Evolutionary conservation across 305 asterid species (phyloP), one percentile per base, ranked within the genome.

Genomic region (Solanum hybrid): DNA sequence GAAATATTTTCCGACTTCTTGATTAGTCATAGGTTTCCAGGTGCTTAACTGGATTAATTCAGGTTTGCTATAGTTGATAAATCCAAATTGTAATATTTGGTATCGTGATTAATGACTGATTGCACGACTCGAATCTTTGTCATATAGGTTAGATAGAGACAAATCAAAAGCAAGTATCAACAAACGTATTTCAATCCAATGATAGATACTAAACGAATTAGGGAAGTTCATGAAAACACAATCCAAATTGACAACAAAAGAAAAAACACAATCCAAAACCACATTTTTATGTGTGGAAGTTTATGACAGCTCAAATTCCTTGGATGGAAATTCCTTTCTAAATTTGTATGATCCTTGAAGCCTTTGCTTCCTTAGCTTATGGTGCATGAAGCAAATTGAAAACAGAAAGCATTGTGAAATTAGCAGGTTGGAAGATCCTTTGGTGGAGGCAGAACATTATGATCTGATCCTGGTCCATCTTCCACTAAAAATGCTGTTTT

Each of bases 401-500:
- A 17, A 27, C 20, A 45, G 6, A 31, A 45, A 10, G 88, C 29
- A 11, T 10, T 17, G 75, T 29, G 27, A 83, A 20, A 24, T 57
- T 37, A 90, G 90, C 93, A 89, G 10, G 22, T 20, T 38, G 91
- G 92, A 31, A 92, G 90, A 88, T 92, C 91, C 45, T 91, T 89
- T 1, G 92, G 92, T 17, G 90, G 90, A 78, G 90, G 91, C 78
- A 89, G 85, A 86, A 91, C n/a, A 70, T 82, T 89, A 5, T 92
- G 92, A 75, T 92, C 93, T 29, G 90, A 81, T 80, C 92, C 93
- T 13, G 92, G 91, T 79, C 93, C 93, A 65, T 92, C 88, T 92
- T 92, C 93, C 32, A 92, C 93, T 24, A 92, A 39, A 61, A 92
- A 90, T 57, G 93, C 93, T 70, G 93, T 92, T 87, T 92, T 92